Base-by-base conservation (phyloP, 2,329 filamentous ascomycete species). In the Chaetomium sp. region DNA sequence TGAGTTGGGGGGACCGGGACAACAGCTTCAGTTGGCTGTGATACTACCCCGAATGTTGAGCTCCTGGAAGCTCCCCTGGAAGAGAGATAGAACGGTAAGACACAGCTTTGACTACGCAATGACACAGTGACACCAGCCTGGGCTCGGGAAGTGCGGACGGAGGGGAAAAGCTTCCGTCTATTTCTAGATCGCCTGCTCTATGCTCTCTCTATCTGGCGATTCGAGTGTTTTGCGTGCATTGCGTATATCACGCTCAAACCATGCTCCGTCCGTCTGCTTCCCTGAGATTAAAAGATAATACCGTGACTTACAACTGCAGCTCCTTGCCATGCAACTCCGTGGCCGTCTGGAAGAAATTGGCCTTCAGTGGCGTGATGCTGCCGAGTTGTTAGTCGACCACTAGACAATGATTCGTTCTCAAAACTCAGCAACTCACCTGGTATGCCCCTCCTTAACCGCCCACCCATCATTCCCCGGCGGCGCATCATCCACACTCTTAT, bases 401-500 rank as follows among this genome's bases (percentile, higher is more conserved):
- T 42, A 11, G 40, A 5, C 12, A 38, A 12, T 42, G 12, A 11
- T 7, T 42, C 40, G 19, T 27, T 42, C 40, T 6, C 11, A 42
- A 42, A 42, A 42, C 10, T n/a, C 6, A 42, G 40, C 10, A 42
- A 44, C 49, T 12, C 36, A 89, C 88, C 89, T 94, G 10, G 92
- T 95, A 70, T 87, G 84, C 34, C 90, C 89, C 68, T 95, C 85
- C 69, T 88, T 87, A 32, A 99, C 89, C 38, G 86, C 86, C 90
- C 92, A 96, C 5, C 92, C 94, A 71, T 99, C 94, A 67, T 90
- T 95, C 3, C 91, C 91, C 4, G 89, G 88, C 36, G 78, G 76
- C 41, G 86, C 84, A 61, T 87, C 81, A 63, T 91, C 84, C n/a
- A 96, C 91, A 62, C 88, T 91, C 68, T 87, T 82, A 70, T 90